A percentile compares a stretch with the other conserved stretches of the same genome.
phyloP scores from a whole-genome alignment of 768 basidiomycete species.

The Gloeophyllum trabeum region DNA sequence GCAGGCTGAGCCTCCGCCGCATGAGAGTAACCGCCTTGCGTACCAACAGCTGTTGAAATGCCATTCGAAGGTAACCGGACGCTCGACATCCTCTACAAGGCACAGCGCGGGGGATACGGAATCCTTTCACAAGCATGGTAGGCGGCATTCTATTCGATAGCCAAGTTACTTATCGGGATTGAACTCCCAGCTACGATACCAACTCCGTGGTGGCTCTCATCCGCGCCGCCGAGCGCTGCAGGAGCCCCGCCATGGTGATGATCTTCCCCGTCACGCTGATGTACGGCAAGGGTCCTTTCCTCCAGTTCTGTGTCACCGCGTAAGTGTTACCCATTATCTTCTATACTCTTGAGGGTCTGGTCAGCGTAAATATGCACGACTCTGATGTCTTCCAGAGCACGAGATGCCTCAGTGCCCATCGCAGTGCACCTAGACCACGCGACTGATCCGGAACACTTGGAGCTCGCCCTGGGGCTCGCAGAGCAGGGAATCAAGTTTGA shows the following conservation, averaged over 20 bases:
- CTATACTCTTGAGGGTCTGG: background rate
- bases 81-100: background rate
- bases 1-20: too few relatives aligned
- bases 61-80: background rate
- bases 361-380: background rate
- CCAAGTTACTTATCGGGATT: background rate
- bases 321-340: conserved; percentile 9
- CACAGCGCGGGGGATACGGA: background rate
- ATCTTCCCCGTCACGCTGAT: conserved; percentile 34
- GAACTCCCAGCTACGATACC: conserved; percentile 27
- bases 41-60: too few relatives aligned
- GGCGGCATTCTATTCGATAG: background rate
- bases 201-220: conserved; percentile 33
- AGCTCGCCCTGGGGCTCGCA: conserved; percentile 31
- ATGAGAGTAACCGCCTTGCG: too few relatives aligned
- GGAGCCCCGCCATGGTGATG: conserved; percentile 33
- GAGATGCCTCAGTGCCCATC: conserved; percentile 34
- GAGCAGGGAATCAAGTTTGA: conserved; percentile 35
- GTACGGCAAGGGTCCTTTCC: conserved; percentile 33
- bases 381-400: conserved; percentile 20
- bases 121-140: background rate
- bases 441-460: conserved; percentile 31
- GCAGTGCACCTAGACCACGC: conserved; percentile 39
- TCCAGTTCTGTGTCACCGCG: conserved; percentile 32
- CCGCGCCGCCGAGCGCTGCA: conserved; percentile 33